Base-by-base conservation (phyloP, 1,284 basidiomycete species). In the Fomitopsis pinicola region DNA sequence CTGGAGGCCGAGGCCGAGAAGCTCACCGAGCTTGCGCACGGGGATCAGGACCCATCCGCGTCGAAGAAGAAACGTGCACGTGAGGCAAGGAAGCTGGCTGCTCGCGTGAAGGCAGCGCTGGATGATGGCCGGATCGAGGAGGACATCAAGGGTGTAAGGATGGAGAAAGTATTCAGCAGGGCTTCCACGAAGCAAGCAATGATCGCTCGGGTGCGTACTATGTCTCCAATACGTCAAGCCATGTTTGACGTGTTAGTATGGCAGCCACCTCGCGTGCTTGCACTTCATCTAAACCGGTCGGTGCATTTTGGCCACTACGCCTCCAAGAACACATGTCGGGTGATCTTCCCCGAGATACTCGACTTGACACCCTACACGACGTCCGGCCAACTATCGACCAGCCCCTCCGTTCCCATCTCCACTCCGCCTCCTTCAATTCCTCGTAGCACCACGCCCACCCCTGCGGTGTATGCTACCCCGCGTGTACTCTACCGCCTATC, bases 151-250 rank as follows among this genome's bases (percentile, higher is more conserved):
- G 90, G 86, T 46, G 79, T 93, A 52, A 85, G 84, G 68, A 76
- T 94, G 67, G 89, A 92, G 71, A 87, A 86, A 68, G 85, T 92
- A 1, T 75, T 85, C 56, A 91, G 89, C 65, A 80, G 79, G 48
- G 85, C 86, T n/a, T 90, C 88, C 4, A 92, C 91, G 10, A 94
- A 95, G 71, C 91, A 94, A 72, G 87, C 89, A 33, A 94, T 94
- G 89, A 83, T 94, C 62, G 92, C 91, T 44, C 79, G 92, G 70
- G 92, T 92, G 69, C 67, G 87, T 54, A 19, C 59, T 61, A 33
- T 19, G 36, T 8, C 45, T n/a, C 55, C 14, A n/a, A 33, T 54
- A 17, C 3, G 1, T 33, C 22, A 15, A 30, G 15, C 48, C 30
- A 22, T 30, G 48, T 50, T 10, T 33, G 48, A 50, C 28, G 9